Conservation (phyloP, 169 alveolate species). For the Pseudocohnilembus persalinus region DNA sequence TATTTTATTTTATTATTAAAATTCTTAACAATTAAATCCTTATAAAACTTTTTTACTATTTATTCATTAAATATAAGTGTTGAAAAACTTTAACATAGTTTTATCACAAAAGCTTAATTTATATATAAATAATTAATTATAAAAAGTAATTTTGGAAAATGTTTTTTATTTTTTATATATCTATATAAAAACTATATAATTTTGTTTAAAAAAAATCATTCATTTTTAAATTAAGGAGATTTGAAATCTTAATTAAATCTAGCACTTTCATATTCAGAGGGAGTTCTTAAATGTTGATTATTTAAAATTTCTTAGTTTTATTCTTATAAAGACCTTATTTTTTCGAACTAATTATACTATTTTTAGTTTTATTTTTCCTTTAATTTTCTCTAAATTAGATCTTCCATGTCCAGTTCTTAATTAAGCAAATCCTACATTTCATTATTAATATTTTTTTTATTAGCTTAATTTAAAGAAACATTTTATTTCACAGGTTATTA, state of each 20-base stretch:
- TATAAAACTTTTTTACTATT: too few species aligned
- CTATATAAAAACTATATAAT: too few species aligned
- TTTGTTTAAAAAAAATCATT: too few species aligned
- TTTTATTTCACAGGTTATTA: too few species aligned
- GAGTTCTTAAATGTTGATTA: too few species aligned
- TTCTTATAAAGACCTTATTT: not conserved
- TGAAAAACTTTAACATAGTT: too few species aligned
- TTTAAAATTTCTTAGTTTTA: not conserved
- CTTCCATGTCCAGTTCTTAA: not conserved
- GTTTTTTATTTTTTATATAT: too few species aligned
- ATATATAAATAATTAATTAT: too few species aligned
- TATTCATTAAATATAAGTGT: not conserved
- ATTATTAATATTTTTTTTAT: too few species aligned
- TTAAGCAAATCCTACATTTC: not conserved
- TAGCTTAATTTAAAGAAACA: too few species aligned
- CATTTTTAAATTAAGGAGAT: not conserved
- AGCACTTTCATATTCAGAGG: not conserved
- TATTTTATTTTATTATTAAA: too few species aligned
- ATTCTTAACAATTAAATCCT: not conserved
- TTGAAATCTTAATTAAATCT: not conserved
- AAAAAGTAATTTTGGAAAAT: not conserved
- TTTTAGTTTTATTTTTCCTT: not conserved
- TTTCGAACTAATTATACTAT: too few species aligned
- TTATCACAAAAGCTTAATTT: not conserved
- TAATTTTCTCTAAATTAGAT: not conserved